Base-by-base conservation (phyloP, 306 rosid species). In the Dalbergia oliveri region DNA sequence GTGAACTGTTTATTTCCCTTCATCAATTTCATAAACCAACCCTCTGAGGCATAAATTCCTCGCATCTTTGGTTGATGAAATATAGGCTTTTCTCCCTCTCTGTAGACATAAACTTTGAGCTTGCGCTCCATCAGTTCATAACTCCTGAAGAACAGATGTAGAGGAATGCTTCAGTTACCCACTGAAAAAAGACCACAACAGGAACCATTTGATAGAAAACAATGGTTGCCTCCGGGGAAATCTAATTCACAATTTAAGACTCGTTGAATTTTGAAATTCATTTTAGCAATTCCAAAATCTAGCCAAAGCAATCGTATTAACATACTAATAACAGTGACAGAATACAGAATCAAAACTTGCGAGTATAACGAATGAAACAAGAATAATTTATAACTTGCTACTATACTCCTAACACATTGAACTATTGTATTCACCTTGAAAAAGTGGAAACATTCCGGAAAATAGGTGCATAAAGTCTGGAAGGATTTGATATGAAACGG, bases 31-130 rank as follows among this genome's bases (percentile, higher is more conserved):
- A 92, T 91, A 87, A 94, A 94, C 98, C 97, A 92, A 5, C 98
- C 97, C 76, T 94, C 97, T 3, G 98, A 91, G 61, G 98, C 98
- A 83, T 94, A 94, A 74, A 94, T 63, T 62, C 98, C 98, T 68
- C 89, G 88, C 92, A 87, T 83, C 80, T 56, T 75, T n/a, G 98
- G 94, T 85, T 88, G 91, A 85, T 94, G 98, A 78, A 91, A 94
- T 78, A 91, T 66, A 2, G 98, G 98, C 78, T 87, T 92, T 54
- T 88, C 89, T 66, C 98, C 98, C 77, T 92, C 98, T 74, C 67
- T 88, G 58, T 92, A 94, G 78, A 92, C 57, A 76, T 89, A 94
- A n/a, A 94, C 88, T 87, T 90, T 91, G 73, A 94, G 94, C 72
- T 75, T 85, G 57, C 72, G 89, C 75, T 92, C 92, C 97, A 92